Evolutionary conservation across 75 land plant genomes (phyloP).

Genomic region (Pinus albicaulis): DNA sequence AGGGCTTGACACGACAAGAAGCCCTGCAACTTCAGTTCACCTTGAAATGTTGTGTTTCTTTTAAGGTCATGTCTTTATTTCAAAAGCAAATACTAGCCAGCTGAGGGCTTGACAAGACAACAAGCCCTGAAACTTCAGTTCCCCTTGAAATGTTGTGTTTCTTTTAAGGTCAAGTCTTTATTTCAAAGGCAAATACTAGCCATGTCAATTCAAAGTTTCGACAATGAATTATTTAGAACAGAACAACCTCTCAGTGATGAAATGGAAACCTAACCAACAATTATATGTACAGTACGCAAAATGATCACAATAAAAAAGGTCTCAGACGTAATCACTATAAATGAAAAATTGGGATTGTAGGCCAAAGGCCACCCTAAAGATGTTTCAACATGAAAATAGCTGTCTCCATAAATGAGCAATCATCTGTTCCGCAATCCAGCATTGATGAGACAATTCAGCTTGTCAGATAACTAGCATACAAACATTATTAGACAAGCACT

Average conservation of each 20-base stretch:
- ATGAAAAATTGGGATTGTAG: neutral
- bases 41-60: no score
- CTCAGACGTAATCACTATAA: neutral
- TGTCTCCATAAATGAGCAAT: neutral
- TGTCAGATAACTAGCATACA: neutral
- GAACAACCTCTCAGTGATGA: neutral
- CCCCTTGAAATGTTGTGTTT: no score
- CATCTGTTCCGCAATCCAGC: neutral
- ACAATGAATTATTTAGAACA: no score
- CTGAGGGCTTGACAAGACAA: no score
- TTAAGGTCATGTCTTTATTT: no score
- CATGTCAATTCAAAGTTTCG: no score
- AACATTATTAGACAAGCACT: conserved; percentile 2
- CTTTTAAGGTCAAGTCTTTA: no score
- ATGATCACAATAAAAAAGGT: neutral
- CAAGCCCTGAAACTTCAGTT: no score
- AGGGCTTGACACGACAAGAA: no score
- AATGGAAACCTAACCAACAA: neutral
- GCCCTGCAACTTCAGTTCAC: no score
- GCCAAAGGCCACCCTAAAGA: neutral
- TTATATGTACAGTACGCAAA: neutral
- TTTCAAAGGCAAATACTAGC: no score
- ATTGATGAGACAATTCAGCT: neutral
- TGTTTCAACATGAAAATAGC: neutral
- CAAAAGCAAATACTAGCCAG: no score